Conservation (phyloP, 176 grass and related monocot species). For the Raddia guianensis region DNA sequence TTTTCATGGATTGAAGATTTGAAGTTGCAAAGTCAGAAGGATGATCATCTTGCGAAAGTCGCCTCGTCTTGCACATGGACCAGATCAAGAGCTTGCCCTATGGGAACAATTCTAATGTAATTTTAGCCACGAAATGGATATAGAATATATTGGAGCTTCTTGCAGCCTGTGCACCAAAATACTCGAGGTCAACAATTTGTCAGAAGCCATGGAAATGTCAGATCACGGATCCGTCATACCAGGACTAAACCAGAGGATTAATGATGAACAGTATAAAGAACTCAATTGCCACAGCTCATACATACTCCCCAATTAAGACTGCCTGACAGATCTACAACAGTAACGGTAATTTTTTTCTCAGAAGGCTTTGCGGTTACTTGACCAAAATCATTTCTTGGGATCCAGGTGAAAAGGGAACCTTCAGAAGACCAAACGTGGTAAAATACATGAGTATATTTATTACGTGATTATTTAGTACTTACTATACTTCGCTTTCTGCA, state of each 20-base stretch:
- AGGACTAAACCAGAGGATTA: slow-evolving; percentile 26
- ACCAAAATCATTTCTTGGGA: slow-evolving; percentile 38
- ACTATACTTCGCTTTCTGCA: slow-evolving; percentile 25
- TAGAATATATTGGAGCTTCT: slow-evolving; percentile 33
- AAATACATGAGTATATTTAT: neutral
- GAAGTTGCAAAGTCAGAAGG: slow-evolving; percentile 41
- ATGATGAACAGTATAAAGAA: slow-evolving; percentile 32
- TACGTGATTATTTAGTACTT: neutral
- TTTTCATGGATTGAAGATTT: slow-evolving; percentile 46
- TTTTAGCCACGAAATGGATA: slow-evolving; percentile 42
- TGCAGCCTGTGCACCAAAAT: slow-evolving; percentile 54
- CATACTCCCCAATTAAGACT: slow-evolving; percentile 4
- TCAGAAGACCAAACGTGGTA: slow-evolving; percentile 1
- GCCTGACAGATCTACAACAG: slow-evolving; percentile 30
- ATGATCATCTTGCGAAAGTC: slow-evolving; percentile 24
- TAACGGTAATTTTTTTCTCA: neutral
- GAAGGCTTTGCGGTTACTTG: slow-evolving; percentile 28
- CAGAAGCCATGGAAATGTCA: slow-evolving; percentile 50
- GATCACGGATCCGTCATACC: slow-evolving; percentile 47
- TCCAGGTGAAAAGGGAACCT: slow-evolving; percentile 15
- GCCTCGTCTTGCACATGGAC: slow-evolving; percentile 53
- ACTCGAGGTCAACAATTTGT: slow-evolving; percentile 56
- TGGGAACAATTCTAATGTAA: slow-evolving; percentile 41
- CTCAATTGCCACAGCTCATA: slow-evolving; percentile 39
- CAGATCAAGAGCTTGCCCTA: slow-evolving; percentile 32